Evolutionary conservation across 495 filamentous ascomycete genomes (phyloP).

Genomic region (Penicillium diatomitis): DNA sequence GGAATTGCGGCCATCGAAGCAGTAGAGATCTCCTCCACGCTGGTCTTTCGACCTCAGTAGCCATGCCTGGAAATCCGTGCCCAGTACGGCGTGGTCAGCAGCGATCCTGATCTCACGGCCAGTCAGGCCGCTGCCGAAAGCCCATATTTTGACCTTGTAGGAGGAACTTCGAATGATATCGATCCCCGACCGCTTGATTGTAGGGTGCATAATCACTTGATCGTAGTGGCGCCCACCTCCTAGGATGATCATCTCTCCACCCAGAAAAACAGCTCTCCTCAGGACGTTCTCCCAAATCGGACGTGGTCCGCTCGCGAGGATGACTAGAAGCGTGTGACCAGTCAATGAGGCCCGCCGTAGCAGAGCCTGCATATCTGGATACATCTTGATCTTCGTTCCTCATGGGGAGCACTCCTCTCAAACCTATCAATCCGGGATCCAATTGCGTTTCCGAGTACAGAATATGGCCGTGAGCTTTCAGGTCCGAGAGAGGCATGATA

Average conservation of each 20-base stretch:
- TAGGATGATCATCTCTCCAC: constrained; percentile 39
- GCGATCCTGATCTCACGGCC: too few relatives aligned
- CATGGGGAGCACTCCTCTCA: too few relatives aligned
- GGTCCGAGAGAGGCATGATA: constrained; percentile 20
- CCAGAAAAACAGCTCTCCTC: constrained; percentile 31
- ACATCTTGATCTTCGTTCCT: too few relatives aligned
- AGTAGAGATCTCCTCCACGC: too few relatives aligned
- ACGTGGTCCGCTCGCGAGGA: constrained; percentile 50
- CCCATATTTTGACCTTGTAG: constrained; percentile 39
- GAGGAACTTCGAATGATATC: constrained; percentile 20
- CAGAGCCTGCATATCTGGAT: constrained; percentile 41
- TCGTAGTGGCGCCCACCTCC: constrained; percentile 46
- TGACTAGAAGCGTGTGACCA: constrained; percentile 38
- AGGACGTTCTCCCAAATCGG: constrained; percentile 51
- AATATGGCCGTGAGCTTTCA: constrained; percentile 49
- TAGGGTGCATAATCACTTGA: constrained; percentile 42
- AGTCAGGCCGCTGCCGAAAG: constrained; percentile 51
- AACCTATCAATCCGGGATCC: not conserved
- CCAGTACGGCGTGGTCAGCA: too few relatives aligned
- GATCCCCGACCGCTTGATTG: constrained; percentile 44
- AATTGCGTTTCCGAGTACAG: constrained; percentile 46
- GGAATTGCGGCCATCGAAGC: not conserved
- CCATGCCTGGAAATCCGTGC: too few relatives aligned
- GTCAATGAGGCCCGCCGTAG: constrained; percentile 25
- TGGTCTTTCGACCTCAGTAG: too few relatives aligned